Evolutionary conservation across 2,329 filamentous ascomycete species (phyloP), one percentile per base, ranked within the genome.

Genomic region (Lasiodiplodia hormozganensis): DNA sequence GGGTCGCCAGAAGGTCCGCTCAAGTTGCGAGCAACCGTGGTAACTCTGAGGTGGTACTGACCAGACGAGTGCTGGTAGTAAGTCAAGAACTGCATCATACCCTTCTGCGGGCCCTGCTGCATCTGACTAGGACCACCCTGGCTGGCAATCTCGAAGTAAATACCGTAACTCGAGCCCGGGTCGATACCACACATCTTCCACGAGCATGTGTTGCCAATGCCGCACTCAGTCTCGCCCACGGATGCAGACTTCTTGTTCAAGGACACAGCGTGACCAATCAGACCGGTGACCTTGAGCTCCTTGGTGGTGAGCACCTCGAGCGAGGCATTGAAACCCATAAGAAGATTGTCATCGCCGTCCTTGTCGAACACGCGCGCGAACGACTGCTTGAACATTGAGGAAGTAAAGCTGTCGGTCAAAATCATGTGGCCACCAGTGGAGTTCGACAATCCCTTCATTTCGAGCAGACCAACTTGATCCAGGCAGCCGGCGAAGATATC

Each of bases 171-270:
- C 38, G 96, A 90, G 67, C 90, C 91, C 12, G 96, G 96, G 75
- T 98, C 94, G 73, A 99, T 97, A 73, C 94, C 94, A 76, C 96
- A 98, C 95, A 99, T 97, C 83, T 99, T 99, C 96, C 96, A 99
- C 3, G 94, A 95, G 81, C 95, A 98, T 0, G 96, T 99, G 78
- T 98, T 98, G 72, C 96, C 96, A 74, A 99, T 97, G 76, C 96
- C 96, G 75, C 95, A 97, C 79, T 99, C 96, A 0, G 96, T 98
- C 83, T 99, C 96, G 65, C 96, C 96, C 14, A 99, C 96, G 1
- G 94, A 97, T 10, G 92, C 92, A 0, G 96, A 98, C 79, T 99
- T 99, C 83, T 98, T 99, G 85, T 98, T 98, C 74, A 97, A 85
- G 2, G 95, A 98, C 57, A 99, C 91, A 0, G 95, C 96, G 79